These are phyloP conservation scores for Bombardia bombarda DNA, from an alignment of 495 filamentous ascomycete genomes.

Conservation along the genomic window DNA sequence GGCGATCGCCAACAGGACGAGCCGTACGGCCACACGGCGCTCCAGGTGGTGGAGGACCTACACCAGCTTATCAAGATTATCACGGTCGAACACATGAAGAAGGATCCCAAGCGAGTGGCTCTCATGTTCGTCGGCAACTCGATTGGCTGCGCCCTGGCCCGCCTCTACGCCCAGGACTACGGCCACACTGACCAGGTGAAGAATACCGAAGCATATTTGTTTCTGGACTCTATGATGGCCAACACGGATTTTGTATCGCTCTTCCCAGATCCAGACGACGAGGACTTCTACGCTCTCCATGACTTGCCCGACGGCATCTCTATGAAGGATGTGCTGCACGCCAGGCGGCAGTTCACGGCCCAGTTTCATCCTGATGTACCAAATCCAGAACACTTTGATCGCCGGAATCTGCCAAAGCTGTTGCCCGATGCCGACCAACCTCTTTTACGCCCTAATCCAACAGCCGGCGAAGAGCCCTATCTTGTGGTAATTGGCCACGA, in stretches of 20 bases:
- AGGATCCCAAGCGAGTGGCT: too few relatives aligned
- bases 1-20: slow-evolving; percentile 34
- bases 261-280: slow-evolving; percentile 51
- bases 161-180: slow-evolving; percentile 44
- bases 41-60: slow-evolving; percentile 41
- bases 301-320: slow-evolving; percentile 40
- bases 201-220: slow-evolving; percentile 40
- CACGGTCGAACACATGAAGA: slow-evolving; percentile 6
- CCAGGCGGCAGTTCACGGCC: slow-evolving; percentile 28
- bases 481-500: slow-evolving; percentile 56
- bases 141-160: slow-evolving; percentile 52
- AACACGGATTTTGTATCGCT: slow-evolving; percentile 52
- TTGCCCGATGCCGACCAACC: slow-evolving; percentile 45
- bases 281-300: slow-evolving; percentile 33
- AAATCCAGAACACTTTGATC: slow-evolving; percentile 49
- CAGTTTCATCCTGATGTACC: slow-evolving; percentile 48
- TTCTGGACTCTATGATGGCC: slow-evolving; percentile 57
- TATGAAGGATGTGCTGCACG: slow-evolving; percentile 35
- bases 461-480: slow-evolving; percentile 26
- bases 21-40: slow-evolving; percentile 46
- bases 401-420: slow-evolving; percentile 38
- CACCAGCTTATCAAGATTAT: slow-evolving; percentile 41
- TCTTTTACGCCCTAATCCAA: slow-evolving; percentile 28
- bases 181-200: slow-evolving; percentile 37
- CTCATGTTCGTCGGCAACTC: slow-evolving; percentile 48